Evolutionary conservation across 495 filamentous ascomycete genomes (phyloP).

Genomic region (Xylaria castorea): DNA sequence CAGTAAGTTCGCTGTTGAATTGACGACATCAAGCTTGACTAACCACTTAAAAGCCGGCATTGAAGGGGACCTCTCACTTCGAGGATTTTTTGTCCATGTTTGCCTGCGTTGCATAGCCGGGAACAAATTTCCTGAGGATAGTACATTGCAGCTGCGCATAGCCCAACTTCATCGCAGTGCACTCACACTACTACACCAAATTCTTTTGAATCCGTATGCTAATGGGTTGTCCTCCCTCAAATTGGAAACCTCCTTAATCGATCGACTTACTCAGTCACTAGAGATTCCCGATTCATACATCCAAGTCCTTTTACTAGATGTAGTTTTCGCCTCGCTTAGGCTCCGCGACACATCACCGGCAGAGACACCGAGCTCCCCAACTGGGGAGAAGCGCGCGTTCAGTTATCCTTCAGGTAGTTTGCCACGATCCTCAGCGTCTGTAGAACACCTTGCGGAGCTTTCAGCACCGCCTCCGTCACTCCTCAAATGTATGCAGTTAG

Average conservation of each 20-base stretch:
- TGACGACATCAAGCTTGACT: constrained; percentile 21
- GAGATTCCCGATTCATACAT: constrained; percentile 66
- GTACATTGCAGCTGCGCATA: constrained; percentile 47
- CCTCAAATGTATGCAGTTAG: constrained; percentile 81
- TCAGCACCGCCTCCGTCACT: constrained; percentile 73
- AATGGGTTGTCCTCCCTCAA: constrained; percentile 69
- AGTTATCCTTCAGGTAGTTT: constrained; percentile 40
- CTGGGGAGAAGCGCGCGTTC: constrained; percentile 49
- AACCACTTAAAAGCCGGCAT: constrained; percentile 43
- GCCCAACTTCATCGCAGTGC: constrained; percentile 72
- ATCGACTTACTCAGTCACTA: constrained; percentile 69
- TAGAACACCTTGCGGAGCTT: constrained; percentile 41
- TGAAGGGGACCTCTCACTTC: constrained; percentile 60
- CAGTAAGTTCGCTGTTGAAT: constrained; percentile 42
- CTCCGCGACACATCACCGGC: constrained; percentile 61
- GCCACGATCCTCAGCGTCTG: constrained; percentile 30
- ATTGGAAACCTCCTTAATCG: constrained; percentile 75
- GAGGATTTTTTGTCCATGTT: constrained; percentile 67
- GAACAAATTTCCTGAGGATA: constrained; percentile 46
- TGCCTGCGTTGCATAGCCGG: constrained; percentile 63
- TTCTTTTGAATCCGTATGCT: constrained; percentile 74
- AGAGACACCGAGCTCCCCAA: constrained; percentile 51
- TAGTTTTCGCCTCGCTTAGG: constrained; percentile 73
- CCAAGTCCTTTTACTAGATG: constrained; percentile 77
- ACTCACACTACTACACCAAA: constrained; percentile 74